Base-by-base conservation (phyloP, 1,284 basidiomycete genomes). In the Ceratobasidium papillatum region DNA sequence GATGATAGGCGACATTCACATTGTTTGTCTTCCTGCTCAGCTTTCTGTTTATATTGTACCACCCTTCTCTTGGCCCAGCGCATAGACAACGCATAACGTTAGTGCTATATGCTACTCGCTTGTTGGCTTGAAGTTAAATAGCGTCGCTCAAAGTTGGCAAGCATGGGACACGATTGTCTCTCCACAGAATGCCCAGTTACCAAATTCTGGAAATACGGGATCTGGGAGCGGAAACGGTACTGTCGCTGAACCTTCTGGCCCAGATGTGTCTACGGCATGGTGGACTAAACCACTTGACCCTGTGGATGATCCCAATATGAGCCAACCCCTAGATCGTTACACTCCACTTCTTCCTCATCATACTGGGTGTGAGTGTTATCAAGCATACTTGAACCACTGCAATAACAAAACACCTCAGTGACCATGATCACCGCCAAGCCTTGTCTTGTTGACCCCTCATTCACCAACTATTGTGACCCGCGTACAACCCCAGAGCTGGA, bases 301-400 rank as follows among this genome's bases (percentile, higher is more conserved):
- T 76, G 30, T 75, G 75, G 79, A 80, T 68, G 85, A 85, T 34
- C 81, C 86, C 14, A 82, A 82, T 51, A 83, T 89, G 0, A 94
- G 90, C 77, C 86, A 95, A 34, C 94, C 93, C 0, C 83, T 95
- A 22, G 94, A 95, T 77, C 85, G 88, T 1, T 96, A 94, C 93
- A 85, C 89, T 62, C 94, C 94, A 2, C 81, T 95, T 22, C 84
- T 94, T 66, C 88, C 90, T 8, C 94, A 95, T 81, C 89, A 91
- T 78, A 94, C 94, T 12, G 94, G 94, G 25, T 81, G 92, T 92
- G 78, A 80, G 91, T 90, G 58, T 65, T 77, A 78, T 11, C 32
- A 49, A 63, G 49, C 9, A 45, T 47, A 3, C 12, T 30, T 17
- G 41, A 47, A 25, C 27, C 36, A 43, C 34, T 54, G 9, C 27